Conservation (phyloP, 2,329 filamentous ascomycete species). For the Scopulariopsis brevicaulis region DNA sequence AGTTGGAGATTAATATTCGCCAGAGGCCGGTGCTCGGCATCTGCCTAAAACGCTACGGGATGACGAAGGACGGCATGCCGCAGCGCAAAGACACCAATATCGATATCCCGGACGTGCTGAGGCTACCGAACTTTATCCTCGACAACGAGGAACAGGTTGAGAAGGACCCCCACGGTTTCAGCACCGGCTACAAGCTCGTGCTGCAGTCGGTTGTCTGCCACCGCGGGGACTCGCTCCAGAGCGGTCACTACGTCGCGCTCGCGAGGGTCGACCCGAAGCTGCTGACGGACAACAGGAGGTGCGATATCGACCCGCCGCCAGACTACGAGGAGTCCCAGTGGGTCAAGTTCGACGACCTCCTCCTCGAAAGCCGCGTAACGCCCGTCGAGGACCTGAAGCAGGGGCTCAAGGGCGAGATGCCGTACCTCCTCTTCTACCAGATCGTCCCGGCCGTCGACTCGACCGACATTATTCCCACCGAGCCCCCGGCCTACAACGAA, state of each 20-base stretch:
- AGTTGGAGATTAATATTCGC: slow-evolving; percentile 82
- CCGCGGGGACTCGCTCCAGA: slow-evolving; percentile 71
- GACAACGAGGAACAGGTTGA: slow-evolving; percentile 60
- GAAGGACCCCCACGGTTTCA: slow-evolving; percentile 49
- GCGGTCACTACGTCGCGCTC: slow-evolving; percentile 84
- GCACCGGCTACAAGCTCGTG: slow-evolving; percentile 85
- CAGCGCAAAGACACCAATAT: slow-evolving; percentile 70
- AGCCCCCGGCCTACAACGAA: slow-evolving; percentile 49
- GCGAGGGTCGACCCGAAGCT: slow-evolving; percentile 60
- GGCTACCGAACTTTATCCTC: slow-evolving; percentile 79
- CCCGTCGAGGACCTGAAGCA: slow-evolving; percentile 68
- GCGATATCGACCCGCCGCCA: slow-evolving; percentile 45
- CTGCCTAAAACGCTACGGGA: slow-evolving; percentile 77
- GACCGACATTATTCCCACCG: slow-evolving; percentile 31
- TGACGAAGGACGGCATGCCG: slow-evolving; percentile 57
- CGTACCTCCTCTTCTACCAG: slow-evolving; percentile 92
- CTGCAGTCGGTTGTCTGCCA: slow-evolving; percentile 91
- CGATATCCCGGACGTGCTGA: slow-evolving; percentile 73
- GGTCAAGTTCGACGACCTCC: slow-evolving; percentile 89
- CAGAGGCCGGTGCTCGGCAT: slow-evolving; percentile 81
- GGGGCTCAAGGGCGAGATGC: slow-evolving; percentile 75
- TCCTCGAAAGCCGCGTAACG: slow-evolving; percentile 53
- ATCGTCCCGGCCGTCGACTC: slow-evolving; percentile 77
- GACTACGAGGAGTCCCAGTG: slow-evolving; percentile 65
- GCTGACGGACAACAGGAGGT: slow-evolving; percentile 46